These are phyloP conservation scores for Colletotrichum sp. DNA, from an alignment of 2,329 filamentous ascomycete genomes.

Conservation along the genomic window DNA sequence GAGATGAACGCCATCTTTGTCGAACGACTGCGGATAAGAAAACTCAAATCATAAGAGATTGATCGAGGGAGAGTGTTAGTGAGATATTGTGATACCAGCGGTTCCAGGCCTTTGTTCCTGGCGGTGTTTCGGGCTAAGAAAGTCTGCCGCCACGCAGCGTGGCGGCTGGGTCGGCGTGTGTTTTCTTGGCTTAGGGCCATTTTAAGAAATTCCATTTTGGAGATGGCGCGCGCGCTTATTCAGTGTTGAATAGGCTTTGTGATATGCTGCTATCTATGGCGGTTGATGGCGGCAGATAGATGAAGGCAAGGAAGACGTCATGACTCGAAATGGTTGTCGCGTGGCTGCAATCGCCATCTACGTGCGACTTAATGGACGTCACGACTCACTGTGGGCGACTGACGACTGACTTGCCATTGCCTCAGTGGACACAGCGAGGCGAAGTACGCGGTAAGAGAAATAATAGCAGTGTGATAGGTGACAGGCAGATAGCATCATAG, in stretches of 20 bases:
- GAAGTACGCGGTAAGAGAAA: background rate
- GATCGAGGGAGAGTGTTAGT: background rate
- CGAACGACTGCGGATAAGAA: background rate
- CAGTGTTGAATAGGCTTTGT: background rate
- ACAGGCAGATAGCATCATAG: background rate
- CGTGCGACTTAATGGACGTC: background rate
- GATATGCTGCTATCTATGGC: background rate
- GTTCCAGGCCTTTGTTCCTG: background rate
- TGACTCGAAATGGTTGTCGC: background rate
- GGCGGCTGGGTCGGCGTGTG: background rate
- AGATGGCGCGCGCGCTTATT: background rate
- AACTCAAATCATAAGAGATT: background rate
- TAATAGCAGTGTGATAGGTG: background rate
- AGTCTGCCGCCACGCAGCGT: background rate
- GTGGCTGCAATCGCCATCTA: background rate
- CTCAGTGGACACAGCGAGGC: background rate
- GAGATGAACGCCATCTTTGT: background rate
- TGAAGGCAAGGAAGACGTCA: background rate
- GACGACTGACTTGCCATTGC: background rate
- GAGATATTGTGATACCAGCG: background rate
- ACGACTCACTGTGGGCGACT: background rate
- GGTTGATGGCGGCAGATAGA: background rate
- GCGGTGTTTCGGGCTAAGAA: slow-evolving; percentile 9
- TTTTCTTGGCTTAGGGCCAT: background rate
- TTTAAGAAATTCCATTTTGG: background rate